Evolutionary conservation across 2,329 filamentous ascomycete genomes (phyloP).

Genomic region (Didymella pomorum): DNA sequence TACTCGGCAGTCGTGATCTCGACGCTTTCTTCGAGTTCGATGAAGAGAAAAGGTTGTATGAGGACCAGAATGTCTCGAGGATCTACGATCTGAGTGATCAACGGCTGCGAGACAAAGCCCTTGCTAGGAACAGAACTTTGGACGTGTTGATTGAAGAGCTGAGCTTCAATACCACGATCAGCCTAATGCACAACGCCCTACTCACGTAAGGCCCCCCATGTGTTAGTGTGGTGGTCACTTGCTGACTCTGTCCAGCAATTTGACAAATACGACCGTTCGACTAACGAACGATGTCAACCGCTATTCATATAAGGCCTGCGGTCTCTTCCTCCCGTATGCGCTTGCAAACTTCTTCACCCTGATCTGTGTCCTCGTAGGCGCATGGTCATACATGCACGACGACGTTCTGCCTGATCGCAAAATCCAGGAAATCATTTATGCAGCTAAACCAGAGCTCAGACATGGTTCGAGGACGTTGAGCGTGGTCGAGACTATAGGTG

Average conservation of each 20-base stretch:
- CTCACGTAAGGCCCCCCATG: slow-evolving; percentile 20
- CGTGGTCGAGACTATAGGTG: background rate
- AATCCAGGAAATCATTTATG: slow-evolving; percentile 4
- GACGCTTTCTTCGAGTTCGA: background rate
- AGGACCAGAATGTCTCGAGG: background rate
- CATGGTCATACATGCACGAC: background rate
- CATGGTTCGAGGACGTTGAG: background rate
- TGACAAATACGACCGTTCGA: background rate
- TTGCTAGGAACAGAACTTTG: slow-evolving; percentile 25
- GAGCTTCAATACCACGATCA: slow-evolving; percentile 27
- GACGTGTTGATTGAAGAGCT: slow-evolving; percentile 28
- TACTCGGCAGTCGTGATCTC: background rate
- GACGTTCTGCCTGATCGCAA: background rate
- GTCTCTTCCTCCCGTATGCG: slow-evolving; percentile 1
- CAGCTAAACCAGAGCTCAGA: slow-evolving; percentile 1
- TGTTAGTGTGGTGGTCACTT: background rate
- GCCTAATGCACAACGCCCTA: slow-evolving; percentile 21
- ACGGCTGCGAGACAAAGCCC: slow-evolving; percentile 19
- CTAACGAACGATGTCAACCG: slow-evolving; percentile 1
- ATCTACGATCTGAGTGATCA: background rate
- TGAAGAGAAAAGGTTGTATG: background rate
- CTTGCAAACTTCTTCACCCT: slow-evolving; percentile 1
- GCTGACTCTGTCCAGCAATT: background rate
- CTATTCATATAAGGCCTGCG: slow-evolving; percentile 1
- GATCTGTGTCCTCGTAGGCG: background rate